These are phyloP conservation scores for Gaillardinia entomophila DNA, from an alignment of 805 yeast genomes.

Conservation along the genomic window DNA sequence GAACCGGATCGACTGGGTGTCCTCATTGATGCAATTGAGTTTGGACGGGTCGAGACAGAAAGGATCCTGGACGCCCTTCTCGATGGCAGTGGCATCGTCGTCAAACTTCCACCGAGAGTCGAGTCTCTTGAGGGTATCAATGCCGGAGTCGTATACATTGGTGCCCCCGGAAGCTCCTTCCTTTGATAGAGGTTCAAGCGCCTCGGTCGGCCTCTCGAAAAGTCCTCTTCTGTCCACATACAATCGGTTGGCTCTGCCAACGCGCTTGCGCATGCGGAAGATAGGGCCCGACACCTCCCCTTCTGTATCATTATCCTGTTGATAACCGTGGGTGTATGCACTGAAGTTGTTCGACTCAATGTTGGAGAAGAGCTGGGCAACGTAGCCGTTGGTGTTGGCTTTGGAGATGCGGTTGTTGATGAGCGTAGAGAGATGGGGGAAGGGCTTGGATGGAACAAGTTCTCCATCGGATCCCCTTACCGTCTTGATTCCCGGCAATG, in stretches of 20 bases:
- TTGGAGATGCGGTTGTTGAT: slow-evolving; percentile 21
- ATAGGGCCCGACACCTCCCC: slow-evolving; percentile 43
- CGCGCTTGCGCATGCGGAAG: slow-evolving; percentile 64
- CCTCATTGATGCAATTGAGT: slow-evolving; percentile 75
- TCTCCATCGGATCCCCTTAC: slow-evolving; percentile 50
- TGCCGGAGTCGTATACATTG: slow-evolving; percentile 10
- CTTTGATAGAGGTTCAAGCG: slow-evolving; percentile 27
- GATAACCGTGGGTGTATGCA: slow-evolving; percentile 35
- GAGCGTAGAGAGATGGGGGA: slow-evolving; percentile 42
- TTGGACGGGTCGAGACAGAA: slow-evolving; percentile 75
- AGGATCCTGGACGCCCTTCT: slow-evolving; percentile 36
- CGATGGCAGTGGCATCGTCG: slow-evolving; percentile 43
- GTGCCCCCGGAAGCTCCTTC: slow-evolving; percentile 5
- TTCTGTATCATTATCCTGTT: slow-evolving; percentile 16
- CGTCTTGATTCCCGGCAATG: slow-evolving; percentile 39
- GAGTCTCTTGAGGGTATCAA: slow-evolving; percentile 42
- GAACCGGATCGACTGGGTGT: slow-evolving; percentile 84
- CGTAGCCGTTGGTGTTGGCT: slow-evolving; percentile 22
- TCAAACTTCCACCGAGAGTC: slow-evolving; percentile 67
- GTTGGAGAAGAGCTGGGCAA: slow-evolving; percentile 33
- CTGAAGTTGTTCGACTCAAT: slow-evolving; percentile 34
- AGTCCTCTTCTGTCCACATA: slow-evolving; percentile 73
- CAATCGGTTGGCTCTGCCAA: slow-evolving; percentile 63
- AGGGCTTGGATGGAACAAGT: slow-evolving; percentile 40
- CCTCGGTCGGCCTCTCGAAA: slow-evolving; percentile 26